Percentiles rank a stretch among this genome's conserved stretches.
Conservation (phyloP, 148 eudicot genomes). For the Polygonum aviculare region DNA sequence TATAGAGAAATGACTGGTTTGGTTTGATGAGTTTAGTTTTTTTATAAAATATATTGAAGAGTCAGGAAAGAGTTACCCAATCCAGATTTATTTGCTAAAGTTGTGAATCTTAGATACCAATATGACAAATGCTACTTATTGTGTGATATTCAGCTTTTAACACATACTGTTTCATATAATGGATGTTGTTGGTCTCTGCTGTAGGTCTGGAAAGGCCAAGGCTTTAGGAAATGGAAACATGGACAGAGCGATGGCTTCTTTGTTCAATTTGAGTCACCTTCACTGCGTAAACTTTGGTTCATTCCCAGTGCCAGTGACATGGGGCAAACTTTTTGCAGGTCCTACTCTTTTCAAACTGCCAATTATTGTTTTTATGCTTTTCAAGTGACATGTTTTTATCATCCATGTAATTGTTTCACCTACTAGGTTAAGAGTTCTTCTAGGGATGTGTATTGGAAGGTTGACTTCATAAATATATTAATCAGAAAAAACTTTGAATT, state of each 20-base stretch:
- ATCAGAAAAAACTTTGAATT: background rate
- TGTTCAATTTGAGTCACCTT: constrained; percentile 82
- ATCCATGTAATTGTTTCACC: background rate
- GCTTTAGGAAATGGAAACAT: constrained; percentile 96
- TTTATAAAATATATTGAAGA: background rate
- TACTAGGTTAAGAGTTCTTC: background rate
- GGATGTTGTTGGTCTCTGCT: background rate
- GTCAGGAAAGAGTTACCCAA: background rate
- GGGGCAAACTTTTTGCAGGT: constrained; percentile 92
- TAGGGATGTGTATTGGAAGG: background rate
- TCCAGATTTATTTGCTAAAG: background rate
- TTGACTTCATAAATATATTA: background rate
- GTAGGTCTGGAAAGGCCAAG: constrained; percentile 98
- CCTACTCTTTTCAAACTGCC: constrained; percentile 13
- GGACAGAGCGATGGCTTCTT: constrained; percentile 91
- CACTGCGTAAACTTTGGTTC: constrained; percentile 69
- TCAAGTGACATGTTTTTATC: background rate
- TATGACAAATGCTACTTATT: background rate
- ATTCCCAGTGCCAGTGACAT: constrained; percentile 65
- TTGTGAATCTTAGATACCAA: background rate
- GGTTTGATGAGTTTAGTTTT: background rate
- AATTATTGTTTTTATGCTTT: constrained; percentile 1
- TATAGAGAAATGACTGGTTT: background rate
- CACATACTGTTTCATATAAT: background rate
- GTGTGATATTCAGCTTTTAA: background rate